Conservation (phyloP, 352 stramenopile genomes). For the Phytophthora syringae region DNA sequence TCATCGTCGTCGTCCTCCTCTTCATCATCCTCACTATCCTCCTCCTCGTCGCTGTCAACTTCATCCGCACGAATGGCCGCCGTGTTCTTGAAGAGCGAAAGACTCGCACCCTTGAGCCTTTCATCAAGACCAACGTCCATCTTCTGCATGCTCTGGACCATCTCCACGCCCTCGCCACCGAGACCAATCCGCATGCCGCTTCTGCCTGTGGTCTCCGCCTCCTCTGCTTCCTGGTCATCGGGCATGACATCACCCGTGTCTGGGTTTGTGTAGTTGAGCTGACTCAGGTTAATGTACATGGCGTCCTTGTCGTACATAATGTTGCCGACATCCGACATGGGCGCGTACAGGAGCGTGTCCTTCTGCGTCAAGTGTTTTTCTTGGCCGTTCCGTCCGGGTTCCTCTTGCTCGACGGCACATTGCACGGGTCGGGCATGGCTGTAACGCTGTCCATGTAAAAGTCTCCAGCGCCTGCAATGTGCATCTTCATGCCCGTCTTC, state of each 20-base stretch:
- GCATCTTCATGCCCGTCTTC: conserved; percentile 96
- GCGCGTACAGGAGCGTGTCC: conserved; percentile 88
- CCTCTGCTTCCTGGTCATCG: conserved; percentile 60
- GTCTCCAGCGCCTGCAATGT: conserved; percentile 98
- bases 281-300: conserved; percentile 98
- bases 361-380: conserved; percentile 92
- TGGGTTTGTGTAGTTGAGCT: conserved; percentile 95
- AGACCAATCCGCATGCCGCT: conserved; percentile 44
- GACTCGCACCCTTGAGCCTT: conserved; percentile 91
- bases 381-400: conserved; percentile 57
- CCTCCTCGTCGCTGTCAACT: conserved; percentile 67
- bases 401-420: conserved; percentile 83
- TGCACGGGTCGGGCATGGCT: conserved; percentile 97
- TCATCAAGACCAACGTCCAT: conserved; percentile 94
- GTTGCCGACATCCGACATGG: conserved; percentile 95
- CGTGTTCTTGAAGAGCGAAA: conserved; percentile 97
- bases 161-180: conserved; percentile 89
- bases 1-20: conserved; percentile 66
- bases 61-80: conserved; percentile 84
- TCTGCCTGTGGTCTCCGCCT: conserved; percentile 8
- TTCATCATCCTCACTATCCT: conserved; percentile 54
- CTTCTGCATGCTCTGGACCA: conserved; percentile 96
- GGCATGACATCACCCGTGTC: conserved; percentile 78
- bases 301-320: conserved; percentile 99
- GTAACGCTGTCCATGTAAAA: conserved; percentile 96